These are phyloP conservation scores for Sarocladiaceae sp. DNA, from an alignment of 2,329 filamentous ascomycete genomes.

Conservation along the genomic window DNA sequence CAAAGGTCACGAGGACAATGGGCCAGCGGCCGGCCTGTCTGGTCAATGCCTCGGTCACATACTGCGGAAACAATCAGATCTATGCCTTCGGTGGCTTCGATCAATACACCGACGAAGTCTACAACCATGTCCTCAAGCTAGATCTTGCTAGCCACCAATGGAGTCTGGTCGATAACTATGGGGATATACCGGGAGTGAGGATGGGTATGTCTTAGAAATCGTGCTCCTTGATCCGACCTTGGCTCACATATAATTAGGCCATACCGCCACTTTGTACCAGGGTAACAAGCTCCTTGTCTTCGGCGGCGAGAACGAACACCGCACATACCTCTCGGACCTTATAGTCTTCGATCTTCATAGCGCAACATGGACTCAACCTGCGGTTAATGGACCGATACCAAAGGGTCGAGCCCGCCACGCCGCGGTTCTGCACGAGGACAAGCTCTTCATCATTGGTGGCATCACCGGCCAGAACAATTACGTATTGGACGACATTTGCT, in stretches of 20 bases:
- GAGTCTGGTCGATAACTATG: conserved; percentile 96
- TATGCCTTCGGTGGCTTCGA: conserved; percentile 98
- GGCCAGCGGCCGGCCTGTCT: conserved; percentile 85
- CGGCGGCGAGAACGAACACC: conserved; percentile 95
- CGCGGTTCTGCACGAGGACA: conserved; percentile 91
- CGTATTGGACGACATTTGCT: conserved; percentile 93
- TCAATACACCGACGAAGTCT: conserved; percentile 97
- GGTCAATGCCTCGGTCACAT: conserved; percentile 98
- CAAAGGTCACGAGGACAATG: conserved; percentile 71
- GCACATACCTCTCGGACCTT: conserved; percentile 89
- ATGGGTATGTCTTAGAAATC: conserved; percentile 77
- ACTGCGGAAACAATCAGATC: conserved; percentile 94
- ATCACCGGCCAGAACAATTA: conserved; percentile 89
- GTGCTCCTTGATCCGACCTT: not conserved
- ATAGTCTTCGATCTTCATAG: conserved; percentile 94
- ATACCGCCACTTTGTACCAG: conserved; percentile 90
- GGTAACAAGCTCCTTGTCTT: conserved; percentile 95
- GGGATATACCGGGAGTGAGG: conserved; percentile 90
- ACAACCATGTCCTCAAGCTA: conserved; percentile 90
- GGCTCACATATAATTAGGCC: conserved; percentile 50
- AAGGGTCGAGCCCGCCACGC: conserved; percentile 90
- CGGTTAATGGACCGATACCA: conserved; percentile 76
- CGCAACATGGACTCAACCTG: conserved; percentile 90
- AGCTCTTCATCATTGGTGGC: conserved; percentile 92
- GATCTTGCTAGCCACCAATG: conserved; percentile 86